Conservation (phyloP, 2,329 filamentous ascomycete species). For the Hymenoscyphus salicellus region DNA sequence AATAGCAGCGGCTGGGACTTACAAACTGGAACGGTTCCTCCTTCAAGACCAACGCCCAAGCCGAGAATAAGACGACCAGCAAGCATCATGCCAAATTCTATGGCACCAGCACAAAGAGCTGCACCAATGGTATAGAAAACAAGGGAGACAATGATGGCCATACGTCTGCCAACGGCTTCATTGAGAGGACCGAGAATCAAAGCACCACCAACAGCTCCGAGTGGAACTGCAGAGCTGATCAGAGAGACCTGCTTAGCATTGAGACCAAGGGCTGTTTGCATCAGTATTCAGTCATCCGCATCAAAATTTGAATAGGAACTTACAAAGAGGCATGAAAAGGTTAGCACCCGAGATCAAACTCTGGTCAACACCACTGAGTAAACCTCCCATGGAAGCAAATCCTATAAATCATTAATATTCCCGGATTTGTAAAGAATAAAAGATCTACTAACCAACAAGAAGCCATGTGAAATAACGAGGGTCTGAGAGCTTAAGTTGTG, state of each 20-base stretch:
- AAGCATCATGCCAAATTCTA: slow-evolving; percentile 70
- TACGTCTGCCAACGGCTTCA: slow-evolving; percentile 63
- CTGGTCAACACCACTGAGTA: slow-evolving; percentile 70
- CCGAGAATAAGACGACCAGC: slow-evolving; percentile 66
- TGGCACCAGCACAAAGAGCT: slow-evolving; percentile 63
- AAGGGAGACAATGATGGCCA: slow-evolving; percentile 67
- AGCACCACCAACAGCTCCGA: slow-evolving; percentile 69
- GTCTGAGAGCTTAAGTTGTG: slow-evolving; percentile 58
- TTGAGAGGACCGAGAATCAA: slow-evolving; percentile 65
- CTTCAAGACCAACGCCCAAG: slow-evolving; percentile 68
- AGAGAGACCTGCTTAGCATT: slow-evolving; percentile 57
- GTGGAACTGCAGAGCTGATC: slow-evolving; percentile 68
- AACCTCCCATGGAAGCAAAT: slow-evolving; percentile 72
- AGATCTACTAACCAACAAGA: slow-evolving; percentile 24
- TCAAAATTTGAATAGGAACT: neutral
- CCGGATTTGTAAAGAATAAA: neutral
- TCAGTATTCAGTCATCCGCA: slow-evolving; percentile 11
- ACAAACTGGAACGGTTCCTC: slow-evolving; percentile 68
- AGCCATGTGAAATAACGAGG: slow-evolving; percentile 59
- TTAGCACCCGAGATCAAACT: slow-evolving; percentile 70
- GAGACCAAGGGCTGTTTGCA: slow-evolving; percentile 48
- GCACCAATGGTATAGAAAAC: slow-evolving; percentile 69
- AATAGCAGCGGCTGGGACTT: no score
- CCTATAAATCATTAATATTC: slow-evolving; percentile 33
- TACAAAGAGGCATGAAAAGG: slow-evolving; percentile 55